phyloP scores from a whole-genome alignment of 345 rosid species.

The Syzygium aqueum region DNA sequence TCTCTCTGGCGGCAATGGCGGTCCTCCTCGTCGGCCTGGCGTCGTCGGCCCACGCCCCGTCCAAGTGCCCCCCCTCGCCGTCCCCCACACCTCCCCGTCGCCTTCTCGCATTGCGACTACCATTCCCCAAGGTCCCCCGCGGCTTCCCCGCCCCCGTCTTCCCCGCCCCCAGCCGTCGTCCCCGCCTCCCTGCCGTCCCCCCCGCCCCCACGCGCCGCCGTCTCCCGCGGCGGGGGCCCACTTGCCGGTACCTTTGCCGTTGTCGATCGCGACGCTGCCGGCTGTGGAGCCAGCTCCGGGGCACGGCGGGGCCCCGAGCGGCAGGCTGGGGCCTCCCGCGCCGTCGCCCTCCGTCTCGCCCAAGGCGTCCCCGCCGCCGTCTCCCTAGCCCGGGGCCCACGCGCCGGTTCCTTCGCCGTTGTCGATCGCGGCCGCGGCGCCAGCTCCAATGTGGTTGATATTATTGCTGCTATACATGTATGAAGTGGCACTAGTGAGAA shows the following conservation, averaged over 20 bases:
- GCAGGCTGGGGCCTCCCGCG: not conserved
- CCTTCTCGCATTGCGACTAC: not conserved
- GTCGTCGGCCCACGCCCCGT: not conserved
- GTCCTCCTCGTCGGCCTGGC: not conserved
- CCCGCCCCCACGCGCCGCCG: constrained; percentile 9
- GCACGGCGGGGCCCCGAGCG: constrained; percentile 1
- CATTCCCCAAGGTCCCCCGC: too few species aligned
- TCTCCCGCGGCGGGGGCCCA: not conserved
- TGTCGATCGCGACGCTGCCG: constrained; percentile 1
- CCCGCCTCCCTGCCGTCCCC: not conserved
- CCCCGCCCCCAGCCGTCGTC: too few species aligned
- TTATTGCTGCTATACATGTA: too few species aligned
- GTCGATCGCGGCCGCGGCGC: too few species aligned
- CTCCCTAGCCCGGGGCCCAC: too few species aligned
- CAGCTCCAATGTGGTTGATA: too few species aligned
- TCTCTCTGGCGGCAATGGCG: not conserved
- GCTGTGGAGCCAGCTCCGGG: constrained; percentile 9
- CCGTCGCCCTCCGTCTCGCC: too few species aligned
- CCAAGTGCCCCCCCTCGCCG: constrained; percentile 1
- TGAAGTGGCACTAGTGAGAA: too few species aligned
- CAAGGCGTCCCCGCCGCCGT: too few species aligned
- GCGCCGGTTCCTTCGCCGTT: too few species aligned
- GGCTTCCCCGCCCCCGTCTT: not conserved
- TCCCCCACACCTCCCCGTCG: constrained; percentile 2
- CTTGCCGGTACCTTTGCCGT: not conserved